Base-by-base conservation (phyloP, 2,329 filamentous ascomycete genomes). In the Stagonosporopsis chrysanthemi region DNA sequence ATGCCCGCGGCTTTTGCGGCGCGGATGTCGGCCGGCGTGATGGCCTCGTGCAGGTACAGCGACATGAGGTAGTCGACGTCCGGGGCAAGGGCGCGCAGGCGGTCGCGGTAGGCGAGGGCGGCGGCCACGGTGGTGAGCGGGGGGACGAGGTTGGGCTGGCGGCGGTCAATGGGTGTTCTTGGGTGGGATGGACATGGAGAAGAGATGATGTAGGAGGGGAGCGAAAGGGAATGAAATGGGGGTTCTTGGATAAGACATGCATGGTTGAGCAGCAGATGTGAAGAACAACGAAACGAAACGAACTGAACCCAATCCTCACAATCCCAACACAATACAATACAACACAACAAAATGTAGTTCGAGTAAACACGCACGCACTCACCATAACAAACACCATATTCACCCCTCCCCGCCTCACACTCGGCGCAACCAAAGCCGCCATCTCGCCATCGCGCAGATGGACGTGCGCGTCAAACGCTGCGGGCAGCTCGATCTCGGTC, bases 1-100 rank as follows among this genome's bases (percentile, higher is more conserved):
- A 96, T 86, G 6, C 91, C 91, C 2, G 88, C 86, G 52, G 83
- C 81, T 61, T 89, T 88, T 40, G 92, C 92, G 67, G 91, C 84
- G 46, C 83, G 83, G 67, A 97, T 91, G 11, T 79, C 80, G 29
- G 79, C 79, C 2, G 80, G 79, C 1, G 77, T 81, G 60, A 82
- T 81, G 49, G 75, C 73, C 15, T 79, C 78, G 61, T 83, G 81
- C 6, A 83, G 73, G 61, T 83, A 83, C 6, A 83, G 73, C 8
- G 80, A 81, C 80, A 83, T 82, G 57, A 83, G 76, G 62, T 80
- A 83, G 22, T 76, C 78, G 50, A 83, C 81, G 54, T 80, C 75
- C 1, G 81, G 80, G 61, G 80, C 81, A 23, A 84, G 73, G 14
- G 70, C 69, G 59, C 77, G 69, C 11, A 83, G 74, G 17, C 75